Evolutionary conservation across 345 rosid species (phyloP).

Genomic region (Salix dunnii): DNA sequence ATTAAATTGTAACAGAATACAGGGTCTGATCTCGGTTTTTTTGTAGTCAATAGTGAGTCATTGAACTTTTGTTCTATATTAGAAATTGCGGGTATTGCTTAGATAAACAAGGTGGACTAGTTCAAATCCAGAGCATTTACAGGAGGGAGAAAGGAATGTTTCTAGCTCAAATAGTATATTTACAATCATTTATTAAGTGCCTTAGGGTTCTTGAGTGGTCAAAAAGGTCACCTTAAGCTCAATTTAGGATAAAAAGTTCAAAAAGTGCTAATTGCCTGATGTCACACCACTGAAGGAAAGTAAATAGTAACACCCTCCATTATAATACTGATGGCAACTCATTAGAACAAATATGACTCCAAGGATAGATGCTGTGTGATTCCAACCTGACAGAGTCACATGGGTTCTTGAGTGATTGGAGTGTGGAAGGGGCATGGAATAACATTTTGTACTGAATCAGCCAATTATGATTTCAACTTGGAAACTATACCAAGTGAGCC

Average conservation of each 20-base stretch:
- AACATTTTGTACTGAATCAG: slow-evolving; percentile 9
- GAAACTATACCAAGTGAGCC: slow-evolving; percentile 17
- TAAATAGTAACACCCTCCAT: slow-evolving; percentile 1
- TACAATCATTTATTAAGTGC: slow-evolving; percentile 1
- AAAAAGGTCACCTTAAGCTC: neutral
- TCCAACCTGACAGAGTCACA: slow-evolving; percentile 34
- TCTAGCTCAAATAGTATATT: neutral
- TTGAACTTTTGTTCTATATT: neutral
- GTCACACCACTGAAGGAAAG: neutral
- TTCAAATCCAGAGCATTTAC: neutral
- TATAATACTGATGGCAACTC: slow-evolving; percentile 9
- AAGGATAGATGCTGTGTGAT: slow-evolving; percentile 13
- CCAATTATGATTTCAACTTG: slow-evolving; percentile 11
- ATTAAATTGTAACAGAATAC: neutral
- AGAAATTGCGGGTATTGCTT: neutral
- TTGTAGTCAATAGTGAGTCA: neutral
- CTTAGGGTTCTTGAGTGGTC: slow-evolving; percentile 4
- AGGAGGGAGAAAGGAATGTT: neutral
- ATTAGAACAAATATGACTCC: slow-evolving; percentile 22
- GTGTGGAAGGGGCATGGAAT: slow-evolving; percentile 19
- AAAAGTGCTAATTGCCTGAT: slow-evolving; percentile 1
- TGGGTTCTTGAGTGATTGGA: slow-evolving; percentile 29
- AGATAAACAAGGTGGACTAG: neutral
- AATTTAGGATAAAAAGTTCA: neutral
- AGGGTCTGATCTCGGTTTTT: slow-evolving; percentile 1